Percentiles rank a stretch among this genome's conserved stretches.
These are phyloP conservation scores for Fusarium keratoplasticum DNA, from an alignment of 2,329 filamentous ascomycete genomes.

Conservation along the genomic window DNA sequence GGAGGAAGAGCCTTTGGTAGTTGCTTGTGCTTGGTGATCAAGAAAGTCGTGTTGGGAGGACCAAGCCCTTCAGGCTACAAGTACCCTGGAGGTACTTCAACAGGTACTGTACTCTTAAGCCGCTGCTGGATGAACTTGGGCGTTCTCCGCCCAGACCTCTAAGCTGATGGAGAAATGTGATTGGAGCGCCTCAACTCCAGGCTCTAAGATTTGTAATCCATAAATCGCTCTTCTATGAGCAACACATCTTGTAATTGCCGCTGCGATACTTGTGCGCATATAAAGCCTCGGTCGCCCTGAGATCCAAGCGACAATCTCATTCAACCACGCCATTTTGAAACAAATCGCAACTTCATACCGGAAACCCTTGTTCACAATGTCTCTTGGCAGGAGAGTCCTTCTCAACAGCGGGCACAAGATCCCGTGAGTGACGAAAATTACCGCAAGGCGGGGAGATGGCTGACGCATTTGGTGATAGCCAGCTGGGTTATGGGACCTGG, in stretches of 20 bases:
- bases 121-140: neutral
- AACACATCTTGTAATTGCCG: neutral
- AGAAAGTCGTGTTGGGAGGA: too few relatives aligned
- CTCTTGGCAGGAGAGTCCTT: neutral
- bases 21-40: neutral
- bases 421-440: neutral
- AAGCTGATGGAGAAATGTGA: neutral
- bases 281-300: neutral
- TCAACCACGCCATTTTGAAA: neutral
- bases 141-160: neutral
- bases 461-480: neutral
- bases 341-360: neutral
- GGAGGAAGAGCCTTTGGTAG: neutral
- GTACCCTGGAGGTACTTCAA: neutral
- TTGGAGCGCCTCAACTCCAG: neutral
- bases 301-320: neutral
- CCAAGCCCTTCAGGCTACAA: too few relatives aligned
- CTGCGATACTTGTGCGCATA: neutral
- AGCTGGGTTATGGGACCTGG: constrained; percentile 13
- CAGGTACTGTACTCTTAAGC: neutral
- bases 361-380: neutral
- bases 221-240: neutral
- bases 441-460: neutral
- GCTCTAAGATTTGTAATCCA: neutral
- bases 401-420: neutral